phyloP scores from a whole-genome alignment of 1,284 basidiomycete species.

The Puccinia polysora region DNA sequence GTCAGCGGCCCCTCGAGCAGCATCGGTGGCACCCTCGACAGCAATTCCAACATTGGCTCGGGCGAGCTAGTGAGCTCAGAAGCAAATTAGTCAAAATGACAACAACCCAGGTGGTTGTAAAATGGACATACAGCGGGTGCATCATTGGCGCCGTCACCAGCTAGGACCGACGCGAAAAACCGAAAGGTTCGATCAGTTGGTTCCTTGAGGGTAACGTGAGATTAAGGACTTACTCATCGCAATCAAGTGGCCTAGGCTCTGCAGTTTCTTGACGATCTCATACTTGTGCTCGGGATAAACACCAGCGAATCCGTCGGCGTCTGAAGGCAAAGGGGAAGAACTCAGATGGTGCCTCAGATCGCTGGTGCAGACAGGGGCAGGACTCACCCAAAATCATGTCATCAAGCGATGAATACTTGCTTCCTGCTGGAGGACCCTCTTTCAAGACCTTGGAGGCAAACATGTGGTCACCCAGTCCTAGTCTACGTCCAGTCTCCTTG shows the following conservation, averaged over 20 bases:
- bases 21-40: conserved; percentile 92
- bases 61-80: conserved; percentile 58
- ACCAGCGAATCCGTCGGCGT: conserved; percentile 85
- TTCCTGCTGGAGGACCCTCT: conserved; percentile 73
- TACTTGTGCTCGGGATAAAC: conserved; percentile 66
- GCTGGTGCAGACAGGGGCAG: no score
- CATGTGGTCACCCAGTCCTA: conserved; percentile 93
- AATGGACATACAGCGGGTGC: conserved; percentile 63
- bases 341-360: no score
- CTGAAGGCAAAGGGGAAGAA: conserved; percentile 57
- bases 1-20: conserved; percentile 89
- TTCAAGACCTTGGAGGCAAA: conserved; percentile 91
- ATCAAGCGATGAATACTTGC: conserved; percentile 71
- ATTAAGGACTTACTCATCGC: conserved; percentile 27
- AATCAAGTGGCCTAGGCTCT: conserved; percentile 61
- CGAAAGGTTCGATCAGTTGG: background rate
- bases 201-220: background rate
- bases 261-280: conserved; percentile 78
- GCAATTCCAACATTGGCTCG: conserved; percentile 58
- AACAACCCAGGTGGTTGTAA: background rate
- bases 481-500: conserved; percentile 96
- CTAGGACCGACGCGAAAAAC: conserved; percentile 58
- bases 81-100: background rate
- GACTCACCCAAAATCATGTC: conserved; percentile 61
- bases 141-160: conserved; percentile 95